Evolutionary conservation across 768 basidiomycete species (phyloP).

Genomic region (Fistulinella prunicolor): DNA sequence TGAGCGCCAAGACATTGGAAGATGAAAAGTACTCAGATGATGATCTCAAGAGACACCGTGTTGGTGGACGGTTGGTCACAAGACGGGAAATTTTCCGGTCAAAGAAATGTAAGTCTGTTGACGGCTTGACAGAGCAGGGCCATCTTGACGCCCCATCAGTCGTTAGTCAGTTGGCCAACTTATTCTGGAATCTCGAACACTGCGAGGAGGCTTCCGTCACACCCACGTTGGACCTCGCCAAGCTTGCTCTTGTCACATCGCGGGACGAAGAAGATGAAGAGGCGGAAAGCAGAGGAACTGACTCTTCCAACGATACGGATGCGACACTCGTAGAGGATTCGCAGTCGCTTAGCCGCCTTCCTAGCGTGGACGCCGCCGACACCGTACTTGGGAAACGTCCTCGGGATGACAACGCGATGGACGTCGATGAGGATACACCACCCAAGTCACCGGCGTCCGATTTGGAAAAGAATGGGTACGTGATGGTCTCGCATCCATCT

Average conservation of each 20-base stretch:
- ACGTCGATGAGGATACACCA: constrained; percentile 46
- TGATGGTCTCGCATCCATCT: constrained; percentile 37
- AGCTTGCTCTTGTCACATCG: constrained; percentile 86
- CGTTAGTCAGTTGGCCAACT: constrained; percentile 70
- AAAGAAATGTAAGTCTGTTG: constrained; percentile 64
- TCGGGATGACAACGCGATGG: constrained; percentile 50
- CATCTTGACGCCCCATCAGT: constrained; percentile 45
- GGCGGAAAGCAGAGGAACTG: constrained; percentile 65
- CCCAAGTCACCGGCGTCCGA: constrained; percentile 31
- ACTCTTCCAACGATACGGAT: constrained; percentile 84
- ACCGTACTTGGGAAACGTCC: constrained; percentile 71
- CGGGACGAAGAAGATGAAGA: constrained; percentile 89
- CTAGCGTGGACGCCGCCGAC: constrained; percentile 34
- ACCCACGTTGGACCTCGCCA: constrained; percentile 82
- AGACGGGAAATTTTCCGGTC: constrained; percentile 79
- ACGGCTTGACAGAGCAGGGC: not conserved
- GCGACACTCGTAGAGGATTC: constrained; percentile 85
- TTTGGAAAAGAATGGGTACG: constrained; percentile 43
- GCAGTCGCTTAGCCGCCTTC: constrained; percentile 28
- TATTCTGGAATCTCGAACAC: constrained; percentile 76
- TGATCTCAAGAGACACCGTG: constrained; percentile 77
- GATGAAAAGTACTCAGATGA: constrained; percentile 78
- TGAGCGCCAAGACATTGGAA: constrained; percentile 52
- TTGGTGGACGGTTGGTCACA: constrained; percentile 83
- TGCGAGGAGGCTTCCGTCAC: constrained; percentile 67